Percentiles rank a stretch among this genome's conserved stretches.
These are phyloP conservation scores for Xylariaceae sp. DNA, from an alignment of 2,329 filamentous ascomycete genomes.

Conservation along the genomic window DNA sequence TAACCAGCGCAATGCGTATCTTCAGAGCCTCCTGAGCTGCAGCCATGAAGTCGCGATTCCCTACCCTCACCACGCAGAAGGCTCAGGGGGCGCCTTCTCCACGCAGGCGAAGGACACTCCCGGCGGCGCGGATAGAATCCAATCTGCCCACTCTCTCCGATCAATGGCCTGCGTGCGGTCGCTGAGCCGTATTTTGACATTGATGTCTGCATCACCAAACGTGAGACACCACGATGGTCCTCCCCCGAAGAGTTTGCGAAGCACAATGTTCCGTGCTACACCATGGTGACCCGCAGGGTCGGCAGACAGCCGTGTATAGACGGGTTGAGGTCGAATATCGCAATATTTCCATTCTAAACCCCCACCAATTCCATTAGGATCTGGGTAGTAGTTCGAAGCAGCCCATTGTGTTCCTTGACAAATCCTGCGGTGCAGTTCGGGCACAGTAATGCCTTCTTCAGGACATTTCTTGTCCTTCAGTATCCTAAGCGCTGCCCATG, in stretches of 20 bases:
- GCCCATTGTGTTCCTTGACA: constrained; percentile 8
- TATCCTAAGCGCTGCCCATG: constrained; percentile 6
- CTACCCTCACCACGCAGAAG: too few species aligned
- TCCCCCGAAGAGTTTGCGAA: background rate
- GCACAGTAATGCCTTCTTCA: constrained; percentile 6
- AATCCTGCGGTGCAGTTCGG: constrained; percentile 11
- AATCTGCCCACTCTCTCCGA: background rate
- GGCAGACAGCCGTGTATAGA: constrained; percentile 11
- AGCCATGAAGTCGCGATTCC: too few species aligned
- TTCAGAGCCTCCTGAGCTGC: too few species aligned
- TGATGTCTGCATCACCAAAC: background rate
- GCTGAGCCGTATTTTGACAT: background rate
- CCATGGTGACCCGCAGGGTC: background rate
- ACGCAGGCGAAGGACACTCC: background rate
- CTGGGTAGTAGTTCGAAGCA: background rate
- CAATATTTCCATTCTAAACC: background rate
- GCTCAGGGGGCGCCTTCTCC: background rate
- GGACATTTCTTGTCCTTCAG: constrained; percentile 1
- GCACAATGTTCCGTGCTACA: constrained; percentile 5
- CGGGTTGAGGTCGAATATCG: constrained; percentile 2
- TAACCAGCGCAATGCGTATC: too few species aligned
- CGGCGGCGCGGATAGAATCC: background rate
- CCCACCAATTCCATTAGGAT: background rate
- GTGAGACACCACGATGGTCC: background rate
- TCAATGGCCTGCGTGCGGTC: background rate